These are phyloP conservation scores for Fimicolochytrium jonesii DNA, from an alignment of 192 early-diverging fungal genomes.

Conservation along the genomic window DNA sequence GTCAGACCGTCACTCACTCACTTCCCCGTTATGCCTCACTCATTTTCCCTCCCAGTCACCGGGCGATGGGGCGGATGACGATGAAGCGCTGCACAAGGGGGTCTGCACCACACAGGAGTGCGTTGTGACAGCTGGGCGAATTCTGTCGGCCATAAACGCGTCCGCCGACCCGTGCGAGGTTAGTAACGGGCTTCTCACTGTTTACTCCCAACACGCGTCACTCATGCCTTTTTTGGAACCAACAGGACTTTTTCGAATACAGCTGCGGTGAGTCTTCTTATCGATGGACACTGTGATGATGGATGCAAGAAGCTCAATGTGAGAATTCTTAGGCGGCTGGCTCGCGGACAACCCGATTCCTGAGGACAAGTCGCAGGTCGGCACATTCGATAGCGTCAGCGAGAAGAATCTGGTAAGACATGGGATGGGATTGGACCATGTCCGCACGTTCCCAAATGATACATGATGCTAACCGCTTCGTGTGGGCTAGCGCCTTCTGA, in stretches of 20 bases:
- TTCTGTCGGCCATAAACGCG: conserved; percentile 51
- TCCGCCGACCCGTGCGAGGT: conserved; percentile 58
- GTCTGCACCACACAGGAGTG: conserved; percentile 55
- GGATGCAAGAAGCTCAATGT: not conserved
- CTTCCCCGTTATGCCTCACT: too few relatives aligned
- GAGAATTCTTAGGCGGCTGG: conserved; percentile 46
- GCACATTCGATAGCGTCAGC: conserved; percentile 38
- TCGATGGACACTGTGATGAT: not conserved
- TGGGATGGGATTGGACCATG: conserved; percentile 9
- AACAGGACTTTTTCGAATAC: conserved; percentile 58
- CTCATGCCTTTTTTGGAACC: not conserved
- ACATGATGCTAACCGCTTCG: conserved; percentile 29
- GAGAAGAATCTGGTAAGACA: conserved; percentile 41
- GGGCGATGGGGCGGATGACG: too few relatives aligned
- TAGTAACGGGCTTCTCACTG: not conserved
- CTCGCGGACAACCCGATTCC: conserved; percentile 50
- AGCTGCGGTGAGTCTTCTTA: conserved; percentile 45
- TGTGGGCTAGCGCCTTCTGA: conserved; percentile 37
- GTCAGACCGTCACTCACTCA: too few relatives aligned
- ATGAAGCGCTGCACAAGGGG: too few relatives aligned
- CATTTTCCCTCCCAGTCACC: too few relatives aligned
- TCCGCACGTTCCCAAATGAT: not conserved
- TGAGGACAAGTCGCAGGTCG: conserved; percentile 48
- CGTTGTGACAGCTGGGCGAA: conserved; percentile 45
- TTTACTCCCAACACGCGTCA: not conserved